These are phyloP conservation scores for Penicillium parvum DNA, from an alignment of 495 filamentous ascomycete species.

Conservation along the genomic window DNA sequence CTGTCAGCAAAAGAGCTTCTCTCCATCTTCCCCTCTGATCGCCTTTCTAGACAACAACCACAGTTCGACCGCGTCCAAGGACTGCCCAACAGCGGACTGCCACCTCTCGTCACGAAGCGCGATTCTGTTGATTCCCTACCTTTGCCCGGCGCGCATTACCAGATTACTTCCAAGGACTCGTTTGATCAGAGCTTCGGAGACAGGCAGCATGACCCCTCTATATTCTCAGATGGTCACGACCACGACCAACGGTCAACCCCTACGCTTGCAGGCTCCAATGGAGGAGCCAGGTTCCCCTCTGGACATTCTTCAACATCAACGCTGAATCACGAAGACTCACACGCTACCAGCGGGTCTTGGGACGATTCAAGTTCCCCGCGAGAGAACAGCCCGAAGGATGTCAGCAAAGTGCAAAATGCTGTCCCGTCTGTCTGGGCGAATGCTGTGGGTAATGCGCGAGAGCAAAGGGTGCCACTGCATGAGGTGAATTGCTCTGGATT, in stretches of 20 bases:
- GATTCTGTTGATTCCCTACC: constrained; percentile 5
- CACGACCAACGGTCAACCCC: constrained; percentile 21
- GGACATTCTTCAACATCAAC: constrained; percentile 25
- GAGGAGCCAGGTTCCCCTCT: constrained; percentile 14
- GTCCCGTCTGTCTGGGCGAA: constrained; percentile 7
- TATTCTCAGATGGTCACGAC: constrained; percentile 12
- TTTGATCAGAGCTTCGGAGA: constrained; percentile 3
- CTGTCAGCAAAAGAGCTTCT: constrained; percentile 56
- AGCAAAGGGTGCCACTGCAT: no score
- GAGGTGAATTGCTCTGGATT: no score
- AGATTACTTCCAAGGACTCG: constrained; percentile 1
- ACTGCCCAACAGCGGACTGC: not conserved
- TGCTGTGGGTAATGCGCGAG: not conserved
- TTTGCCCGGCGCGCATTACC: not conserved
- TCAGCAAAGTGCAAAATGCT: constrained; percentile 2
- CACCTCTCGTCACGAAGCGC: constrained; percentile 6
- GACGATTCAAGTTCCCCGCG: not conserved
- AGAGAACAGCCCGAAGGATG: not conserved
- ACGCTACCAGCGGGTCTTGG: not conserved
- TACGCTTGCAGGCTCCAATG: constrained; percentile 22
- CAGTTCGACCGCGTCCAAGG: not conserved
- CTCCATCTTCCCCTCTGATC: constrained; percentile 40
- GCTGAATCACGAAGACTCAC: constrained; percentile 22
- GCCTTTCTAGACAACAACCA: constrained; percentile 3
- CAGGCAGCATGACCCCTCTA: constrained; percentile 1